Base-by-base conservation (phyloP, 2,329 filamentous ascomycete genomes). In the Stachybotrys elegans region DNA sequence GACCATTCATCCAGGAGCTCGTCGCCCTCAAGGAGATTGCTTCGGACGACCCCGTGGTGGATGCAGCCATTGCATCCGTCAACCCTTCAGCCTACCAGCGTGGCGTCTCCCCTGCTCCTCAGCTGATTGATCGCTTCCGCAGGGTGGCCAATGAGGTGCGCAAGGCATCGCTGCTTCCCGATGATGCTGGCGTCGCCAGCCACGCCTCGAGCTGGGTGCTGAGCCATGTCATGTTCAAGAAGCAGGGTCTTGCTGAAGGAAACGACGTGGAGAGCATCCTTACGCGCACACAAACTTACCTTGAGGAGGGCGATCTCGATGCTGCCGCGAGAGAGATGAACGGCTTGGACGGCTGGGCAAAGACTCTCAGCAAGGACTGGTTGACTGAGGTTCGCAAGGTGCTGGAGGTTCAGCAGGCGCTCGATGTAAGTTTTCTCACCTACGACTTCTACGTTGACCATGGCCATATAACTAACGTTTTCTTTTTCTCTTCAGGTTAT, bases 151-250 rank as follows among this genome's bases (percentile, higher is more conserved):
- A 74, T 45, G 93, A 98, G 70, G 93, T 98, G 32, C 83, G 93
- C 63, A 98, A 98, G 75, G 93, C 93, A 17, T 86, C 86, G 36
- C 78, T 98, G 41, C 76, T 98, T 14, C 93, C 93, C 13, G 91
- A 95, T 52, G 86, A 96, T 58, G 93, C 93, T 0, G 93, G 93
- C 54, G 87, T 98, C 21, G 92, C 93, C 17, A 93, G 87, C 58
- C 93, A 98, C 65, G 90, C 92, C 4, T 92, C 90, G 35, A 93
- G 87, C 64, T 85, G 88, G 65, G 76, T 94, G 38, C 74, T 98
- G 57, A 95, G 88, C 74, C 94, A 95, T 71, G 77, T 97, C 42
- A 82, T 97, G 71, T 97, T 98, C 79, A 90, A 89, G 75, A 97
- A 97, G 78, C 83, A 86, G 59, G 88, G 86, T 9, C 74, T 93